phyloP scores from a whole-genome alignment of 495 filamentous ascomycete genomes.

The Xylaria scruposa region DNA sequence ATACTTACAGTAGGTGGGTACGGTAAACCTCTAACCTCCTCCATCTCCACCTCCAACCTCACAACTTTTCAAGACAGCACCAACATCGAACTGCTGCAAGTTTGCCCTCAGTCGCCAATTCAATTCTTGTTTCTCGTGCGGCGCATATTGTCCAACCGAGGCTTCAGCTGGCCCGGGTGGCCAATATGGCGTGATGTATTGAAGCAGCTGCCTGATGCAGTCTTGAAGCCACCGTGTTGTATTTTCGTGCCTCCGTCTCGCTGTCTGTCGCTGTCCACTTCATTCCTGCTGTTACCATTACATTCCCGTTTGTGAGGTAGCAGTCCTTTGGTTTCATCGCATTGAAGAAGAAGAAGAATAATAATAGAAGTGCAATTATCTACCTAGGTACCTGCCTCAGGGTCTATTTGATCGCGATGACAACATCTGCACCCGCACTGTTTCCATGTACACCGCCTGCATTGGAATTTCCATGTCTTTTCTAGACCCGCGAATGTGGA shows the following conservation, averaged over 20 bases:
- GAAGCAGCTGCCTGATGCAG: background rate
- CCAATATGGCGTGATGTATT: constrained; percentile 5
- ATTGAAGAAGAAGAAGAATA: background rate
- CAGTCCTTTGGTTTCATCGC: background rate
- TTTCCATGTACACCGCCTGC: background rate
- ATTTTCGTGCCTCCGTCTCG: background rate
- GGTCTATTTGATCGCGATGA: background rate
- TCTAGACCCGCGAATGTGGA: background rate
- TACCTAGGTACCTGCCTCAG: background rate
- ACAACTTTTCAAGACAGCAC: background rate
- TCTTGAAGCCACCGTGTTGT: background rate
- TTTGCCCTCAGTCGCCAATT: background rate
- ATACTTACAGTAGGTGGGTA: too few species aligned
- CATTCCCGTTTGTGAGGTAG: background rate
- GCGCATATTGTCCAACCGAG: background rate
- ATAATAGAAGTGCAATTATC: background rate
- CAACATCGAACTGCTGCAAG: background rate
- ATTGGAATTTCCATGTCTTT: background rate
- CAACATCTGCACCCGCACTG: background rate
- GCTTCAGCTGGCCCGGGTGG: background rate
- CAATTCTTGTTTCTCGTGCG: background rate
- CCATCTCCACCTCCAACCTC: background rate
- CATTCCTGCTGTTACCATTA: background rate
- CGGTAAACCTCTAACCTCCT: too few species aligned
- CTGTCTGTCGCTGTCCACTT: background rate